A percentile compares a stretch with the other conserved stretches of the same genome.
Conservation (phyloP, 2,329 filamentous ascomycete genomes). For the Fusarium humuli region DNA sequence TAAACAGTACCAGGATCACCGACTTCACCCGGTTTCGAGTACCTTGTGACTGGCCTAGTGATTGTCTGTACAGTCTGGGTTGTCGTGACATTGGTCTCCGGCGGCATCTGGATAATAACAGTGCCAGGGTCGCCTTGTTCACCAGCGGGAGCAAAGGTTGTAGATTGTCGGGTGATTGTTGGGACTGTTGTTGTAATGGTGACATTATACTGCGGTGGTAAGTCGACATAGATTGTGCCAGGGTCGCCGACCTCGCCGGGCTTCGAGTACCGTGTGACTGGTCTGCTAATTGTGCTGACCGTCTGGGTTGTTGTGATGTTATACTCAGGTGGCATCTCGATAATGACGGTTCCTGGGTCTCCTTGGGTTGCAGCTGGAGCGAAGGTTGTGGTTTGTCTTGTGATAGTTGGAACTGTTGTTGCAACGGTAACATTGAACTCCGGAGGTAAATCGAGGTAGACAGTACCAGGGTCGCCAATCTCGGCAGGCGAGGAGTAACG, state of each 20-base stretch:
- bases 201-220: conserved; percentile 27
- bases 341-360: conserved; percentile 17
- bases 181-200: conserved; percentile 17
- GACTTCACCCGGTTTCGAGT: conserved; percentile 2
- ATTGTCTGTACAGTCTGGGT: conserved; percentile 20
- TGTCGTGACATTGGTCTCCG: conserved; percentile 11
- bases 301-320: conserved; percentile 17
- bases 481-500: conserved; percentile 10
- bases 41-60: conserved; percentile 7
- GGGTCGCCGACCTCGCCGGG: conserved; percentile 13
- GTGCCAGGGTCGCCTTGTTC: conserved; percentile 24
- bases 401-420: conserved; percentile 10
- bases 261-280: conserved; percentile 8
- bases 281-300: conserved; percentile 4
- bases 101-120: conserved; percentile 13
- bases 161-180: conserved; percentile 9
- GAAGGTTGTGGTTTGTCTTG: conserved; percentile 6
- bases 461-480: conserved; percentile 16
- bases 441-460: conserved; percentile 14
- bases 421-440: conserved; percentile 22
- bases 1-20: conserved; percentile 21
- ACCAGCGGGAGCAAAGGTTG: conserved; percentile 6
- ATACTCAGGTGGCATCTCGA: conserved; percentile 12
- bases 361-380: conserved; percentile 3
- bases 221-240: conserved; percentile 19